Conservation (phyloP, 306 rosid species). For the Cercis canadensis region DNA sequence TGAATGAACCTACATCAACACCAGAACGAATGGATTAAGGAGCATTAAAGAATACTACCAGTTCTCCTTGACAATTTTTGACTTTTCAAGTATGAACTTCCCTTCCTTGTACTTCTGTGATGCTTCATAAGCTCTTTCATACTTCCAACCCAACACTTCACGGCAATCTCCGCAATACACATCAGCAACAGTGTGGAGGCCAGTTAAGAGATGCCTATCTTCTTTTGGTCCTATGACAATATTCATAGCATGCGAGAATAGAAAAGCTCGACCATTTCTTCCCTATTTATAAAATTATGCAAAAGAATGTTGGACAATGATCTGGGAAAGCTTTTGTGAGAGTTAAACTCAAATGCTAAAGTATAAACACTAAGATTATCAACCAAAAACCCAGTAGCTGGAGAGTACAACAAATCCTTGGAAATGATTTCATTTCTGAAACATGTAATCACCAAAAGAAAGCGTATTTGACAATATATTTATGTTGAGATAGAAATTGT, state of each 20-base stretch:
- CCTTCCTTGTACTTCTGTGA: constrained; percentile 99
- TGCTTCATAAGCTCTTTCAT: constrained; percentile 85
- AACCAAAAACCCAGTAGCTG: constrained; percentile 14
- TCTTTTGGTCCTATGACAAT: constrained; percentile 81
- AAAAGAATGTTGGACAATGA: constrained; percentile 41
- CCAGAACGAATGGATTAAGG: constrained; percentile 44
- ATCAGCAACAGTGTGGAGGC: constrained; percentile 97
- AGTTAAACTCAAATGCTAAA: constrained; percentile 16
- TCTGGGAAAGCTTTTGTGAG: constrained; percentile 2
- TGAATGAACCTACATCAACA: constrained; percentile 42
- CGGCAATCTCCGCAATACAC: constrained; percentile 82
- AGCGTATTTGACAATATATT: constrained; percentile 21
- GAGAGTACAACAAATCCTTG: constrained; percentile 17
- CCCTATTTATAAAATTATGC: constrained; percentile 59
- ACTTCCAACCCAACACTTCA: constrained; percentile 95
- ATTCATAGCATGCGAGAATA: constrained; percentile 96
- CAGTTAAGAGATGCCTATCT: constrained; percentile 89
- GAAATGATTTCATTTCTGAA: constrained; percentile 12
- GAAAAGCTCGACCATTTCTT: constrained; percentile 90
- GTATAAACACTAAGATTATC: constrained; percentile 26
- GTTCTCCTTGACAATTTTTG: constrained; percentile 88
- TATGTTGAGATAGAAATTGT: background rate
- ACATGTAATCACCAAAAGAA: background rate
- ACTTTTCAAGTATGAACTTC: constrained; percentile 91
- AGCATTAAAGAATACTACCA: constrained; percentile 65